Base-by-base conservation (phyloP, 192 early-diverging fungal genomes). In the Entomortierella beljakovae region DNA sequence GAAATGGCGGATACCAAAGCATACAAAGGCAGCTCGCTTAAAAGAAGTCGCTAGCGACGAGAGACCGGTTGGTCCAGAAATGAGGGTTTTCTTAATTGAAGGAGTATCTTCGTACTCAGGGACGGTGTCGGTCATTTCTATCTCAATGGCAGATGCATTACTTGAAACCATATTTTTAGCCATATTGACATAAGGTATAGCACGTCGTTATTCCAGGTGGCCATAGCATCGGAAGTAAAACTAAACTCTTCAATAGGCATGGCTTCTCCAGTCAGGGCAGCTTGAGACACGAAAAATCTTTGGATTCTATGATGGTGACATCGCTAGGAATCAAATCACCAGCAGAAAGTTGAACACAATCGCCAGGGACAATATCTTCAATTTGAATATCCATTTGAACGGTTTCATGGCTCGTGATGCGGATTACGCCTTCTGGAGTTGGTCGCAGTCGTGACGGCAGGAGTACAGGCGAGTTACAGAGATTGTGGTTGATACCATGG, bases 241-340 rank as follows among this genome's bases (percentile, higher is more conserved):
- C 70, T 57, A 32, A 73, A 67, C 67, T 86, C 84, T 56, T 84
- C 85, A 16, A 86, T 77, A 1, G 85, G 85, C 49, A 86, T 67
- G 22, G 74, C 82, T 55, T 86, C 85, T 11, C 85, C 85, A 32
- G 84, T 86, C 28, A 86, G 63, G 20, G 80, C 54, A 4, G 85
- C 71, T 52, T 86, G 80, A n/a, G 85, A 82, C 16, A 86, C 77
- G 52, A 80, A 82, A n/a, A 86, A 64, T 86, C 80, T 54, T 82
- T 84, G 50, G 81, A 80, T 20, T 80, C 71, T 4, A 86, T 37
- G 7, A 86, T n/a, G 26, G 56, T 62, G 22, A 75, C 73, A 50
- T 86, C 85, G 8, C 69, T 80, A 2, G 83, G 83, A 26, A 86
- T 65, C 23, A 86, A 26, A 34, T 82, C 80, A 28, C 85, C 85